Base-by-base conservation (phyloP, 257 asterid genomes). In the Capsicum rhomboideum region DNA sequence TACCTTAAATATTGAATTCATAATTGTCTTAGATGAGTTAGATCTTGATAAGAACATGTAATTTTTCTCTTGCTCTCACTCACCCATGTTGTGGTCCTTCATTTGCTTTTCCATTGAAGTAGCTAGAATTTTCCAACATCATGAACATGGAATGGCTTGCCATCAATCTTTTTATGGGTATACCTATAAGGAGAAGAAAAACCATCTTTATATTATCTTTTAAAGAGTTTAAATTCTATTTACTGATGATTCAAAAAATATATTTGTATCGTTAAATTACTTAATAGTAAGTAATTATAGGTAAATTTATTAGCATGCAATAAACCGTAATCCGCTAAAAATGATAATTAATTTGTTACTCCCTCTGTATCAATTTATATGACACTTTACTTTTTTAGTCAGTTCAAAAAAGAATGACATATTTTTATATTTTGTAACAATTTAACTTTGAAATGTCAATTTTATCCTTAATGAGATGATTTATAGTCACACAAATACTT, bases 131-230 rank as follows among this genome's bases (percentile, higher is more conserved):
- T 40, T 42, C 31, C 20, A 42, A n/a, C 34, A 42, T 71, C 2
- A 42, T 21, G 79, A 21, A 72, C 56, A n/a, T 2, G 34, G 55
- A 72, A 21, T 72, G 56, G 56, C 56, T 10, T 69, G 34, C 56
- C 10, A 21, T 72, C 31, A 72, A 72, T 69, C 6, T 21, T 40
- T 71, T 72, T 72, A 72, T 72, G 80, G 79, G 58, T 72, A 72
- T 72, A 72, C 72, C 44, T 26, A 12, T 64, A 6, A 21, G 37
- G 12, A 6, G 44, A 42, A 12, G 2, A 72, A n/a, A 42, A 0
- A 13, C 29, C 79, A 71, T 2, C 2, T 42, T 10, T 42, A 10
- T 40, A 40, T 69, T 20, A 6, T n/a, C n/a, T 4, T 59, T 10
- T 59, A 0, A 6, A 63, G 1, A 28, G 10, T 64, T 64, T 29